phyloP scores from a whole-genome alignment of 768 basidiomycete species.

The Suillus spraguei region DNA sequence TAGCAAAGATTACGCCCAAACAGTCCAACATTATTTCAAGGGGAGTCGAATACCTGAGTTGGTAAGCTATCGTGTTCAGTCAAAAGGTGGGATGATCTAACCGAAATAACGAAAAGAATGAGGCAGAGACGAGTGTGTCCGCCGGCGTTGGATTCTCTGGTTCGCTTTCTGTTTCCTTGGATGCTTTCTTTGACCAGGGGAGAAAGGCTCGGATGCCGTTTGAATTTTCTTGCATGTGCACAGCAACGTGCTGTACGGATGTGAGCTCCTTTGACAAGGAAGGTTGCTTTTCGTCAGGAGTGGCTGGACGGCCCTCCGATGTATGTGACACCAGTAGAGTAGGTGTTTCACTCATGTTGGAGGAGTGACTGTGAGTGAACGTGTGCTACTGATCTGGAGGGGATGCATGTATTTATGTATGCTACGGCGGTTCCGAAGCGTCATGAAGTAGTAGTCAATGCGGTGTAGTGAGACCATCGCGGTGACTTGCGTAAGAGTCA shows the following conservation, averaged over 20 bases:
- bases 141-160: constrained; percentile 21
- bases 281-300: constrained; percentile 48
- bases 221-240: background rate
- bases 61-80: constrained; percentile 6
- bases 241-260: background rate
- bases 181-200: constrained; percentile 35
- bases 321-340: constrained; percentile 15
- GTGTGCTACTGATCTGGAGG: background rate
- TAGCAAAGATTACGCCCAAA: constrained; percentile 73
- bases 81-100: constrained; percentile 24
- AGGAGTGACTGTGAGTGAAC: background rate
- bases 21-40: constrained; percentile 67
- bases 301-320: constrained; percentile 43
- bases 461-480: background rate
- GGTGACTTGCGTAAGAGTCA: background rate
- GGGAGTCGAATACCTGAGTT: constrained; percentile 70
- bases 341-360: background rate
- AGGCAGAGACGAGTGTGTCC: constrained; percentile 40
- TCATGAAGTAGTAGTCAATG: background rate
- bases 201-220: constrained; percentile 41
- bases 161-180: constrained; percentile 21
- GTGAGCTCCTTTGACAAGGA: constrained; percentile 15
- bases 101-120: constrained; percentile 53
- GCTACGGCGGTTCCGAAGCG: background rate
- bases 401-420: background rate